Conservation (phyloP, 306 rosid genomes). For the Prunus mongolica region DNA sequence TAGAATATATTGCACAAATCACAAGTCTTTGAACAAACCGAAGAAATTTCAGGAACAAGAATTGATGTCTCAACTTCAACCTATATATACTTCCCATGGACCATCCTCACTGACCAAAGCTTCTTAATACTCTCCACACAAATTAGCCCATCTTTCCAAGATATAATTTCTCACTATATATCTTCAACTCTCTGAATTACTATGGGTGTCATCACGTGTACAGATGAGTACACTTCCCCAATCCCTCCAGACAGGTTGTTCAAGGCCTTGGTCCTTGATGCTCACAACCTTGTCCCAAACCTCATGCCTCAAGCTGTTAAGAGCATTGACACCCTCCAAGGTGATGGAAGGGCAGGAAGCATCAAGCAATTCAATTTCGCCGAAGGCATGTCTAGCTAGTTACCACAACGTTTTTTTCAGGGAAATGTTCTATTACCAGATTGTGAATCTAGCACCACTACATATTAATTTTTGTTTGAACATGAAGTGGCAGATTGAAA, state of each 20-base stretch:
- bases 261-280: constrained; percentile 35
- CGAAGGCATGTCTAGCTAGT: constrained; percentile 15
- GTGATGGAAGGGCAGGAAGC: constrained; percentile 38
- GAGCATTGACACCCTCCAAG: constrained; percentile 24
- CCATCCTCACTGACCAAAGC: no score
- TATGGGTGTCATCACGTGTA: constrained; percentile 31
- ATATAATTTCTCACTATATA: no score
- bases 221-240: constrained; percentile 3
- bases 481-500: not conserved
- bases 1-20: not conserved
- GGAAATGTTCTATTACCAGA: not conserved
- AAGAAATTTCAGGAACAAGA: not conserved
- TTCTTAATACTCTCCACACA: no score
- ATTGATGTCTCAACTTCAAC: not conserved
- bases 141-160: not conserved
- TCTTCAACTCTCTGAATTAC: not conserved
- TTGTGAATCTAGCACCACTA: not conserved
- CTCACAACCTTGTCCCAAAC: constrained; percentile 31
- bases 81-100: not conserved
- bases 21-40: not conserved
- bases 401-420: not conserved
- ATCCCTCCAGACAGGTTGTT: constrained; percentile 28
- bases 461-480: not conserved
- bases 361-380: constrained; percentile 29
- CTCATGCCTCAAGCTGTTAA: constrained; percentile 17